phyloP scores from a whole-genome alignment of 192 early-diverging fungal species.

The Oehlia diaphana region DNA sequence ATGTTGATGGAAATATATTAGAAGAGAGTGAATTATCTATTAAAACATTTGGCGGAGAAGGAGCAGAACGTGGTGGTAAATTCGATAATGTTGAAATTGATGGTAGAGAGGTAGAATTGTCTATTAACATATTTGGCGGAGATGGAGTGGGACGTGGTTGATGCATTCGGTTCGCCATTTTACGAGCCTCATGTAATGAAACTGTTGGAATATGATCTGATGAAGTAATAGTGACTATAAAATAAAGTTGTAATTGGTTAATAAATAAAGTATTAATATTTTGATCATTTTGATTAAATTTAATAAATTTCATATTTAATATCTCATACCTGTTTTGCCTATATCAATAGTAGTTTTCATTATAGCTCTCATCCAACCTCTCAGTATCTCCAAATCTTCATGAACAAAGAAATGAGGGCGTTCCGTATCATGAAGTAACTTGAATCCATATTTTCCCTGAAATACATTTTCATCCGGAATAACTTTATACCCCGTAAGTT shows the following conservation, averaged over 20 bases:
- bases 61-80: neutral
- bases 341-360: conserved; percentile 66
- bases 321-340: conserved; percentile 39
- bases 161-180: conserved; percentile 26
- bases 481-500: conserved; percentile 60
- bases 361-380: conserved; percentile 57
- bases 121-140: neutral
- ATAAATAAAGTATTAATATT: no score
- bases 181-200: conserved; percentile 52
- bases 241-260: no score
- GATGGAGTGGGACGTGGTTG: neutral
- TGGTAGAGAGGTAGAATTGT: neutral
- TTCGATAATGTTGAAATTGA: neutral
- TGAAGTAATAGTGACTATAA: conserved; percentile 53
- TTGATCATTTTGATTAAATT: no score
- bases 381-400: conserved; percentile 52
- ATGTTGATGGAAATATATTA: no score
- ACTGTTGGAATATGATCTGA: conserved; percentile 61
- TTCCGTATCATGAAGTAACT: conserved; percentile 54
- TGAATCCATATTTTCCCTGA: conserved; percentile 63
- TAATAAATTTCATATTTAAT: no score
- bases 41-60: neutral
- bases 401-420: conserved; percentile 62
- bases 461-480: conserved; percentile 60
- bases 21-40: no score